These are phyloP conservation scores for Tuber borchii DNA, from an alignment of 495 filamentous ascomycete genomes.

Conservation along the genomic window DNA sequence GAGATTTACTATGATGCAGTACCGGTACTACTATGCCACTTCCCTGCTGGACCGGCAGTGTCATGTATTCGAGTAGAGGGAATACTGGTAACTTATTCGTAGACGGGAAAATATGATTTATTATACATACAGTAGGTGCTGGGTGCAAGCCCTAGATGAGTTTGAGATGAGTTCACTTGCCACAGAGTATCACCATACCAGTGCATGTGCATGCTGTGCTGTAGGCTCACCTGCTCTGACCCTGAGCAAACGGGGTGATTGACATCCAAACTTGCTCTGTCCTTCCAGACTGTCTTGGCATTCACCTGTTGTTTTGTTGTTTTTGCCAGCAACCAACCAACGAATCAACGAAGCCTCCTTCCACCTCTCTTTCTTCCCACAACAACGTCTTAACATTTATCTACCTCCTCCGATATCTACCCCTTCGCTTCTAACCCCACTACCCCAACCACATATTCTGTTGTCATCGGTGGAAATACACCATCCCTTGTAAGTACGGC, in stretches of 20 bases:
- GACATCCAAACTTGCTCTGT: not conserved
- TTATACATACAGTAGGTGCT: not conserved
- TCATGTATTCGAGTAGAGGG: not conserved
- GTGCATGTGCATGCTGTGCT: too few relatives aligned
- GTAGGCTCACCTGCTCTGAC: not conserved
- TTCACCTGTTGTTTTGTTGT: constrained; percentile 24
- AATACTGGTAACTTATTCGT: not conserved
- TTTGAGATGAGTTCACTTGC: not conserved
- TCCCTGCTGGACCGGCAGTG: not conserved
- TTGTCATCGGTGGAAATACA: not conserved
- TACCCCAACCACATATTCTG: constrained; percentile 5
- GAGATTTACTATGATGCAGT: not conserved
- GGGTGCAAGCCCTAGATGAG: not conserved
- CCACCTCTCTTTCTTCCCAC: not conserved
- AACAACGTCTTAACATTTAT: not conserved
- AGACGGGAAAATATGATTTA: not conserved
- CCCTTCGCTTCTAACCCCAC: not conserved
- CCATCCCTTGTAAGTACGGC: constrained; percentile 11
- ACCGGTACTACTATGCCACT: not conserved
- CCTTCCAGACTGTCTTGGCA: constrained; percentile 18
- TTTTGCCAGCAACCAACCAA: constrained; percentile 30
- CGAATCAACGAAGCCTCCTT: constrained; percentile 5
- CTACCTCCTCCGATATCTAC: not conserved
- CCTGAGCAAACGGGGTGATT: not conserved
- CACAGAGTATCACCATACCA: not conserved